phyloP scores from a whole-genome alignment of 768 basidiomycete species.

The Lactarius evosmus region DNA sequence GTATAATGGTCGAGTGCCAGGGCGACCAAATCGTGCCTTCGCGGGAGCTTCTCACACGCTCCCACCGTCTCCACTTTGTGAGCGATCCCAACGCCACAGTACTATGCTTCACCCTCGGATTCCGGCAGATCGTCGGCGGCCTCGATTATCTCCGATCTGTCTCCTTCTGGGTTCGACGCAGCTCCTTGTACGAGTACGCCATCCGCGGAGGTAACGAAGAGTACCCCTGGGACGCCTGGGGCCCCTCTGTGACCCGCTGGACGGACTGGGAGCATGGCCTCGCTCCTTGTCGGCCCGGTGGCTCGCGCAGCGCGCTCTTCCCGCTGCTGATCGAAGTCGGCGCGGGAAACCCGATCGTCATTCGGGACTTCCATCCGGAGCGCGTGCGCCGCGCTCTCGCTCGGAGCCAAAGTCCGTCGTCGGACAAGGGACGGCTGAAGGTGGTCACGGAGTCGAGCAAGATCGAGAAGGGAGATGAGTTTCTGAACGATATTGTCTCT shows the following conservation, averaged over 20 bases:
- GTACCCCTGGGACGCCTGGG: slow-evolving; percentile 19
- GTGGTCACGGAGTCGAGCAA: slow-evolving; percentile 21
- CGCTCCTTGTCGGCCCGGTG: slow-evolving; percentile 21
- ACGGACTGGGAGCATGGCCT: slow-evolving; percentile 20
- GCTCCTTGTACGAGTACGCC: slow-evolving; percentile 13
- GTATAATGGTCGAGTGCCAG: slow-evolving; percentile 22
- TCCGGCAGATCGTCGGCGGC: slow-evolving; percentile 18
- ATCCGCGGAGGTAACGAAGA: slow-evolving; percentile 1
- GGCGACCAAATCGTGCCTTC: slow-evolving; percentile 19
- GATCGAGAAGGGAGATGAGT: slow-evolving; percentile 19
- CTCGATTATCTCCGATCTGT: slow-evolving; percentile 23
- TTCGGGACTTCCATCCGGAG: slow-evolving; percentile 21
- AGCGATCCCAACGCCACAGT: slow-evolving; percentile 16
- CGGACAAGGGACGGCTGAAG: slow-evolving; percentile 3
- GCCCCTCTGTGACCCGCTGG: slow-evolving; percentile 19
- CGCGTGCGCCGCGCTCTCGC: slow-evolving; percentile 19
- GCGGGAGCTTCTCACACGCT: slow-evolving; percentile 1
- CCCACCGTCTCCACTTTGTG: slow-evolving; percentile 15
- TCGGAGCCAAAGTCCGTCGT: slow-evolving; percentile 1
- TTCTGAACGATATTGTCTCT: slow-evolving; percentile 22
- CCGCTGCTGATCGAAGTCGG: slow-evolving; percentile 20
- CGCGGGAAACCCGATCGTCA: slow-evolving; percentile 19
- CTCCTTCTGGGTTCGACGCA: slow-evolving; percentile 22
- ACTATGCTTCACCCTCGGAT: slow-evolving; percentile 20
- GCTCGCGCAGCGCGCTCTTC: slow-evolving; percentile 18